A percentile compares a stretch with the other conserved stretches of the same genome.
These are phyloP conservation scores for Aspergillus mulundensis DNA, from an alignment of 495 filamentous ascomycete species.

Conservation along the genomic window DNA sequence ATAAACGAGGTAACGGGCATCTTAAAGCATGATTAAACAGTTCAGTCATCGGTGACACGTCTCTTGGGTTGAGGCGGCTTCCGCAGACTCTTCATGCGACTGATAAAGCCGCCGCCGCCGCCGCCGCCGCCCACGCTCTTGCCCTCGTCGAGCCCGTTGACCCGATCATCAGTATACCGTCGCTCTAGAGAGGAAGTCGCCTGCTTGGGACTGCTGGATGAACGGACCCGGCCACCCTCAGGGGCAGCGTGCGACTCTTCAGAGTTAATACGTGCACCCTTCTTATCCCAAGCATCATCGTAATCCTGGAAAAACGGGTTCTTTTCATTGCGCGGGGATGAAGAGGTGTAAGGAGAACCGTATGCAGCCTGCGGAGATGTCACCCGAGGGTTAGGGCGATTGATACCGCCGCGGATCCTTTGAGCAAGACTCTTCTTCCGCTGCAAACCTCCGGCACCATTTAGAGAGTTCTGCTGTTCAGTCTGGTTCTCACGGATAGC, in stretches of 20 bases:
- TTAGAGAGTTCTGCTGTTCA: slow-evolving; percentile 19
- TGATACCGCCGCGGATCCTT: slow-evolving; percentile 67
- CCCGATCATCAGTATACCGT: slow-evolving; percentile 63
- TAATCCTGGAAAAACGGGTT: slow-evolving; percentile 92
- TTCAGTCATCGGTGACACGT: slow-evolving; percentile 34
- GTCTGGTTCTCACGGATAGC: slow-evolving; percentile 53
- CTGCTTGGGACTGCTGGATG: slow-evolving; percentile 61
- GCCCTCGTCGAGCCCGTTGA: slow-evolving; percentile 34
- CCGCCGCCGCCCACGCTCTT: slow-evolving; percentile 40
- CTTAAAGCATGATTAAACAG: neutral
- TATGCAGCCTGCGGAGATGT: slow-evolving; percentile 52
- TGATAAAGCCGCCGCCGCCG: slow-evolving; percentile 64
- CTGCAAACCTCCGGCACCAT: slow-evolving; percentile 56
- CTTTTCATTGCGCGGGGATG: slow-evolving; percentile 45
- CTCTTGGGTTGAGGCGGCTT: slow-evolving; percentile 46
- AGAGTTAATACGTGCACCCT: slow-evolving; percentile 55
- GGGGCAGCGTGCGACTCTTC: slow-evolving; percentile 34
- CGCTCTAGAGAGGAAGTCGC: slow-evolving; percentile 54
- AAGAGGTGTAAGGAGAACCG: slow-evolving; percentile 25
- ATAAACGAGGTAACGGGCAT: neutral
- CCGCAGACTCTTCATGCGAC: slow-evolving; percentile 83
- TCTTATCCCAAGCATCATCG: slow-evolving; percentile 66
- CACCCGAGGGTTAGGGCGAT: slow-evolving; percentile 48
- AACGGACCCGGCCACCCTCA: slow-evolving; percentile 41
- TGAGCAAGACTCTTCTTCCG: slow-evolving; percentile 94